Percentiles rank a stretch among this genome's conserved stretches.
Conservation (phyloP, 1,139 yeast species). For the Pichia inconspicua region DNA sequence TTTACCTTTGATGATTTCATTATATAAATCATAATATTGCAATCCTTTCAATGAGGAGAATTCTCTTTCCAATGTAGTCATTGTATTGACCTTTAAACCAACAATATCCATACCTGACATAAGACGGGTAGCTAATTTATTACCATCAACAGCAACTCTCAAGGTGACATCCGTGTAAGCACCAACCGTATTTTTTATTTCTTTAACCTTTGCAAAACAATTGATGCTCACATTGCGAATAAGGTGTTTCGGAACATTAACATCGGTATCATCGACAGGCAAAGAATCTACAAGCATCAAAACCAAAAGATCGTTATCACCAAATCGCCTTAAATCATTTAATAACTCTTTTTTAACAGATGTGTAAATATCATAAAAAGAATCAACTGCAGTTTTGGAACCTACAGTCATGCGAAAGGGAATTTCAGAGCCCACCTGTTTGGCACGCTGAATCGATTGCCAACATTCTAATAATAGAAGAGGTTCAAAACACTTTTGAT, state of each 20-base stretch:
- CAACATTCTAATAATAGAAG: conserved; percentile 82
- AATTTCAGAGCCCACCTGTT: conserved; percentile 50
- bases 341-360: conserved; percentile 51
- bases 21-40: conserved; percentile 66
- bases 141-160: conserved; percentile 42
- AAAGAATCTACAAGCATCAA: conserved; percentile 42
- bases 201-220: conserved; percentile 75
- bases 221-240: conserved; percentile 22
- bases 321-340: conserved; percentile 41
- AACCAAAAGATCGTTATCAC: conserved; percentile 75
- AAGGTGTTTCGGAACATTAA: conserved; percentile 16
- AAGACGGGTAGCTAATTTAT: conserved; percentile 43
- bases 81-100: conserved; percentile 70
- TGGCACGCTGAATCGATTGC: conserved; percentile 78
- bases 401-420: conserved; percentile 72
- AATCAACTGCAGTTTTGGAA: conserved; percentile 74
- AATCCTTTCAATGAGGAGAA: conserved; percentile 76
- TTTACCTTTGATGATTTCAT: conserved; percentile 55
- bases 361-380: conserved; percentile 84
- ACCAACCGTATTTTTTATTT: conserved; percentile 55
- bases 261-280: conserved; percentile 15
- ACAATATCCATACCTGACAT: conserved; percentile 57
- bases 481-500: conserved; percentile 66
- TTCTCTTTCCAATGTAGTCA: conserved; percentile 92
- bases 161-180: conserved; percentile 69